Evolutionary conservation across 2,329 filamentous ascomycete genomes (phyloP), one percentile per base, ranked within the genome.

Genomic region (Leptosphaerulina australis): DNA sequence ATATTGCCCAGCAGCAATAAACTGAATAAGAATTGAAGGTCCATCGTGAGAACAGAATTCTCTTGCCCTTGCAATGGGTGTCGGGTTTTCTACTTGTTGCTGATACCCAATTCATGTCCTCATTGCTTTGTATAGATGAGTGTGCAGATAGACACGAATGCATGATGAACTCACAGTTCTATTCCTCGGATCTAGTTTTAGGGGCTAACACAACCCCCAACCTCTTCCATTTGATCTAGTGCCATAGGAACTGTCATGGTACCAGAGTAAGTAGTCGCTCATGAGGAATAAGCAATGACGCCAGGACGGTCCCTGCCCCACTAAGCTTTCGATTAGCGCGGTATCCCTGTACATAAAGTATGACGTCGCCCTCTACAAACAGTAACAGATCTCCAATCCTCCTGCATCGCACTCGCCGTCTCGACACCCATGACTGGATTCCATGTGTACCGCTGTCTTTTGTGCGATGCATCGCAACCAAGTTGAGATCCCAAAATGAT

Each of bases 361-460:
- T 48, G 44, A 48, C 36, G 44, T 48, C 44, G 28, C 1, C 20
- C 2, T 21, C 34, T 6, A 9, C 18, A 17, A 34, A 8, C 44
- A 34, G 43, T 2, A 38, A 35, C 44, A 6, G 20, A 39, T 47
- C 29, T 24, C 15, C 40, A 12, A 1, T 11, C 6, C 11, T 15
- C 20, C 5, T 24, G 15, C 26, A n/a, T 25, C 29, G 29, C 18
- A 40, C 29, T 35, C 44, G 36, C 25, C n/a, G 10, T 17, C 15
- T 21, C 10, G 4, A 10, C 4, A 2, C 9, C 44, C 36, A 17
- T 7, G 3, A 12, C n/a, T 11, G 17, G 25, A 18, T 4, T 9
- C 26, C 14, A 30, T 22, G 25, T 48, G 40, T 48, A 40, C 41
- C 36, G 44, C 44, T 14, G 17, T 5, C 6, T 4, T n/a, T 47